Evolutionary conservation across 345 rosid genomes (phyloP).

Genomic region (Noccaea bulbosa): DNA sequence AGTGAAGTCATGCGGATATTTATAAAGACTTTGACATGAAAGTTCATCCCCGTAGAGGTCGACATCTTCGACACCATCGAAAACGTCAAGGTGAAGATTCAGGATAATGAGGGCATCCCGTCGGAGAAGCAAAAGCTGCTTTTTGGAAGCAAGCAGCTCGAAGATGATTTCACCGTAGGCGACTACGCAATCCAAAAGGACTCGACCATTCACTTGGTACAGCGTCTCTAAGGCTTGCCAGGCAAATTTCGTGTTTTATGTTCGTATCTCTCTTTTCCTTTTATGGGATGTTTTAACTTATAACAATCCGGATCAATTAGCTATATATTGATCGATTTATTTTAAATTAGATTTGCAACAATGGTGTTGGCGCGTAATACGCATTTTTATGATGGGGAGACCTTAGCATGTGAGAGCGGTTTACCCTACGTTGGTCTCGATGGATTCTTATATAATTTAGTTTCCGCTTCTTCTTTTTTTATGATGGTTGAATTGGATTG

Average conservation of each 20-base stretch:
- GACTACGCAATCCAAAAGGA: conserved; percentile 15
- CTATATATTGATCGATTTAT: too few species aligned
- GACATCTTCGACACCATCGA: not conserved
- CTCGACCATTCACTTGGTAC: not conserved
- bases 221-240: not conserved
- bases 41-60: not conserved
- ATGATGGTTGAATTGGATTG: too few species aligned
- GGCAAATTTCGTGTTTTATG: not conserved
- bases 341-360: too few species aligned
- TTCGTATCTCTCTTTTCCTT: not conserved
- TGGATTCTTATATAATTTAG: too few species aligned
- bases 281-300: too few species aligned
- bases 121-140: not conserved
- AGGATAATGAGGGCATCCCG: not conserved
- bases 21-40: not conserved
- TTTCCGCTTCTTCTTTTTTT: too few species aligned
- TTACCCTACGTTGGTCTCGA: too few species aligned
- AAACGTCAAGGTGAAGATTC: conserved; percentile 7
- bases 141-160: not conserved
- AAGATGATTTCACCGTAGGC: not conserved
- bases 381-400: too few species aligned
- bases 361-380: too few species aligned
- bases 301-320: too few species aligned
- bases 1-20: not conserved
- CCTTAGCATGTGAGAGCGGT: too few species aligned